Base-by-base conservation (phyloP, 768 basidiomycete species). In the Tylopilus vinaceipallidus region DNA sequence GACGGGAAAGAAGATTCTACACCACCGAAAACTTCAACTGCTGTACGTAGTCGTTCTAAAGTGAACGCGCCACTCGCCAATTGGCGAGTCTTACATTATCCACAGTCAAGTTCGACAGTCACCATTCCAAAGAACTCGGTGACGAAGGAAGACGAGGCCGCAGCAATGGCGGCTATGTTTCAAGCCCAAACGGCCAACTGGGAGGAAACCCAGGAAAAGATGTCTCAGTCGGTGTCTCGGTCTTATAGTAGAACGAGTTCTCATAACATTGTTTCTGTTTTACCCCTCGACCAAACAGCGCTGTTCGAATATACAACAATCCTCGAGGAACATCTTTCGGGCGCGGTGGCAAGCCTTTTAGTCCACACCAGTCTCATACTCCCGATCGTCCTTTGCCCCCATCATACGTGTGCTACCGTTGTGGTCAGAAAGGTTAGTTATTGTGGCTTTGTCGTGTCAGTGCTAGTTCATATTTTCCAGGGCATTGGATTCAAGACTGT, bases 401-500 rank as follows among this genome's bases (percentile, higher is more conserved):
- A 1, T 95, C 94, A 51, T 99, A 99, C 72, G 95, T 98, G 4
- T 99, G 97, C 66, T 98, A 98, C 67, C 87, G 97, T 32, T 99
- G 97, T 71, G 94, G 95, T 39, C 91, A 97, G 72, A 95, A 97
- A 84, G 97, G 95, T 88, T 66, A 44, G 75, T 55, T 44, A 32
- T 14, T 17, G 11, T 20, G 20, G 6, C 9, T 26, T 46, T 24
- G 40, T 48, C 22, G 14, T 26, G 29, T 50, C 32, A 30, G 24
- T 53, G 44, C 23, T 36, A 12, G 27, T 36, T 51, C 32, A 58
- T 29, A 30, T 30, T 48, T 38, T 19, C 17, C 66, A 98, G 95
- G 97, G 34, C 97, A 99, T 64, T 99, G 97, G 97, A 99, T 99
- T 56, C 95, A 99, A 65, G 91, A 97, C 55, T 99, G 97, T 66